Conservation (phyloP, 495 filamentous ascomycete species). For the Astrothelium subdiscretum region DNA sequence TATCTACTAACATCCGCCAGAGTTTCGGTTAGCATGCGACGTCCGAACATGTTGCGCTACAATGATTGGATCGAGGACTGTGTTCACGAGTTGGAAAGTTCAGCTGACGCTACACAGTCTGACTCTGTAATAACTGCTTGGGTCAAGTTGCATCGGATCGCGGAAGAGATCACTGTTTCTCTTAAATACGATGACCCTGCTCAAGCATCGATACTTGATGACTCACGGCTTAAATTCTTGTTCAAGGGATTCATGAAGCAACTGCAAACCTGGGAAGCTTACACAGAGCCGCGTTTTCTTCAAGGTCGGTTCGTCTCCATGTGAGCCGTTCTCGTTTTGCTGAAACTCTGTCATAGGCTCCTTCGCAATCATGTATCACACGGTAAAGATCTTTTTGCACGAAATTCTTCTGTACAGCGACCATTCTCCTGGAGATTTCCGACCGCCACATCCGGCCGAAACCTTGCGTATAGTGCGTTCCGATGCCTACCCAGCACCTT, state of each 20-base stretch:
- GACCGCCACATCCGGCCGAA: constrained; percentile 19
- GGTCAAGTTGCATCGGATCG: constrained; percentile 37
- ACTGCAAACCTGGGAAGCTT: constrained; percentile 29
- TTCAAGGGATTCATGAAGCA: constrained; percentile 38
- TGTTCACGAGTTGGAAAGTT: constrained; percentile 29
- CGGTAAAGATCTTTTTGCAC: constrained; percentile 37
- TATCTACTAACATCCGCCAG: constrained; percentile 20
- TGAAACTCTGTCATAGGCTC: constrained; percentile 20
- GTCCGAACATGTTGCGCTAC: constrained; percentile 40
- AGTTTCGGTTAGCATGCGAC: constrained; percentile 40
- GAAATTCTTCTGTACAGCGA: constrained; percentile 41
- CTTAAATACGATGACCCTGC: constrained; percentile 42
- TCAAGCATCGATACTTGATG: constrained; percentile 31
- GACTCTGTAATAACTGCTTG: constrained; percentile 30
- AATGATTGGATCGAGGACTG: constrained; percentile 40
- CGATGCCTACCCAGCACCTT: constrained; percentile 8
- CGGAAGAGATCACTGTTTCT: constrained; percentile 36
- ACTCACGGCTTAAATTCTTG: constrained; percentile 36
- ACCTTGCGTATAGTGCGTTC: background rate
- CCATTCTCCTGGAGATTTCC: constrained; percentile 40
- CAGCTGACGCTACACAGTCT: constrained; percentile 30
- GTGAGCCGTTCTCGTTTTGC: background rate
- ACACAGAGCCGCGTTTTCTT: background rate
- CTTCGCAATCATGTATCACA: constrained; percentile 37
- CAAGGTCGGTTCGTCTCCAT: background rate